Evolutionary conservation across 2,329 filamentous ascomycete species (phyloP), one percentile per base, ranked within the genome.

Genomic region (Cercospora sesami): DNA sequence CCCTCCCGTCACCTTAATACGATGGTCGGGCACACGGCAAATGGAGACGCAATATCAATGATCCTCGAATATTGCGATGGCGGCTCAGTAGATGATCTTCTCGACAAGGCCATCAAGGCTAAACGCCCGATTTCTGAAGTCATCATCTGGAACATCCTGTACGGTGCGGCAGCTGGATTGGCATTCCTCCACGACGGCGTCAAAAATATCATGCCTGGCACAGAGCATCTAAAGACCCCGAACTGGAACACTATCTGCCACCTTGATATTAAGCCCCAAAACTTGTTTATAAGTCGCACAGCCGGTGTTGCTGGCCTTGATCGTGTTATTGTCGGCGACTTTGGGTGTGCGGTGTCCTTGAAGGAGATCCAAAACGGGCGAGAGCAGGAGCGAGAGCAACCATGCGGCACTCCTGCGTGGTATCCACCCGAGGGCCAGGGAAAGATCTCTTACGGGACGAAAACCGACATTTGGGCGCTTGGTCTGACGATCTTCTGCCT

Each of bases 151-250:
- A 67, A 69, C 10, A 39, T 71, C 16, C 14, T 66, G 4, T 45
- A 67, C 10, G 62, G 69, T 23, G 65, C 69, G 9, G 65, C 68
- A 16, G 51, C 31, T 39, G 71, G 65, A 21, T 57, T 73, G 31
- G 65, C 65, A 3, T 73, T 72, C 42, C 65, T 72, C 90, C 72
- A 73, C 48, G 53, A 66, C 18, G 72, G 72, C 4, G 57, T 65
- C 28, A 67, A 61, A 23, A 51, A 60, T 9, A 57, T 67, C 51
- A 18, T 18, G 36, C 60, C 60, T 4, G 39, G 57, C 21, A 33
- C 30, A 4, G 30, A 64, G 14, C 5, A 57, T 6, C 28, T 31
- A 0, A 60, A 63, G 26, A 23, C 16, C 9, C 53, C 51, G 10
- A 57, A 51, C n/a, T 72, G 69, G 69, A 59, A 73, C 18, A 66